phyloP scores from a whole-genome alignment of 805 yeast species.

The Candida montana region DNA sequence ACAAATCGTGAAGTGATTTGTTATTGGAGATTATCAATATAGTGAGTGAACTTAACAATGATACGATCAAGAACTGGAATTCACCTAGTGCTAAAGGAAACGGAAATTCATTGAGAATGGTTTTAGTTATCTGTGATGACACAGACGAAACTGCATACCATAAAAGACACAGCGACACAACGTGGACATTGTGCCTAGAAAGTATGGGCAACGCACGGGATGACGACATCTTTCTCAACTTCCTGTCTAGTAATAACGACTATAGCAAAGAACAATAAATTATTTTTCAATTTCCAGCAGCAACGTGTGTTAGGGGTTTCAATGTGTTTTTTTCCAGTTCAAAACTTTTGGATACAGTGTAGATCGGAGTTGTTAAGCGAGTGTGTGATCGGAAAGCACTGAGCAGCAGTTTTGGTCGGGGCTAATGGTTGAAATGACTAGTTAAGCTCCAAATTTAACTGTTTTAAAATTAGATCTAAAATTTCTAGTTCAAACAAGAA shows the following conservation, averaged over 20 bases:
- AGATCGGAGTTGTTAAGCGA: no score
- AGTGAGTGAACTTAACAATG: slow-evolving; percentile 36
- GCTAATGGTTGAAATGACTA: no score
- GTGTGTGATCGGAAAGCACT: no score
- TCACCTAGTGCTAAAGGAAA: slow-evolving; percentile 63
- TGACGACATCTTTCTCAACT: neutral
- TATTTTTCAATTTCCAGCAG: no score
- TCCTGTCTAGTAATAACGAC: neutral
- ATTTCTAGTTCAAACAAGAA: neutral
- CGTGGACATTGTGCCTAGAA: slow-evolving; percentile 4
- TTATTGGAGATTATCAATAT: slow-evolving; percentile 30
- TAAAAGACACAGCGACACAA: slow-evolving; percentile 34
- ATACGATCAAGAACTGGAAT: slow-evolving; percentile 53
- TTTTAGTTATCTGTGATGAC: slow-evolving; percentile 60
- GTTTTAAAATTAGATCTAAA: no score
- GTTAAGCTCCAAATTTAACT: no score
- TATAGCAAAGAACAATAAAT: neutral
- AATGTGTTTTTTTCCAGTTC: no score
- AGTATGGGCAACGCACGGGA: neutral
- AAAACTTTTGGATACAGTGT: no score
- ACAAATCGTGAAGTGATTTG: slow-evolving; percentile 29
- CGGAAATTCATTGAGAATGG: slow-evolving; percentile 47
- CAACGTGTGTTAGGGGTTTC: no score
- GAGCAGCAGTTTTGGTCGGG: no score
- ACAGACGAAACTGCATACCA: slow-evolving; percentile 63